Evolutionary conservation across 2,329 filamentous ascomycete genomes (phyloP), one percentile per base, ranked within the genome.

Genomic region (Aspergillaceae sp.): DNA sequence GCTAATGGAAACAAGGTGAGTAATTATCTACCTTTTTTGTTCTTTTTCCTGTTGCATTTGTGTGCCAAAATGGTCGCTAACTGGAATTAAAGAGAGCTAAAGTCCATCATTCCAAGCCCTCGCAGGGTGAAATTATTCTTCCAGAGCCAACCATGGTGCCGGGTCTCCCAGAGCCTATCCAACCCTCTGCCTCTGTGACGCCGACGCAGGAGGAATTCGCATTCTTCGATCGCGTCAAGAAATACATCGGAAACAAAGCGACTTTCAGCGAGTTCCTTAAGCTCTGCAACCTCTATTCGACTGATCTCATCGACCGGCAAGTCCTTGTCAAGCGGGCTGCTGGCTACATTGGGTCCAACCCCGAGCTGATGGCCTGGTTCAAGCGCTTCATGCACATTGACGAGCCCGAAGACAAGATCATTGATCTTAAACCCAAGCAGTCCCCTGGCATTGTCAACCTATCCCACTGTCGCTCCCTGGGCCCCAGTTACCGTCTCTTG

Each of bases 171-270:
- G 86, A 91, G 61, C 90, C 92, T 2, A 78, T 97, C 30, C 82
- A 86, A 9, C 89, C 90, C 1, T 83, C 82, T 0, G 79, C 83
- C 0, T 80, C 83, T 1, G 74, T 83, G 6, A 82, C 82, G n/a
- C 86, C 88, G 1, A 86, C 79, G 27, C 78, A 83, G 45, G 91
- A 97, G 48, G 91, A 97, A 61, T 77, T 97, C 44, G 82, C 82
- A 2, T 97, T 97, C 69, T 98, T 98, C 58, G 92, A 98, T 51
- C 84, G 89, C 5, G 89, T 92, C 11, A 97, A 96, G 77, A 98
- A 98, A 68, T 91, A 85, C 59, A 87, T 98, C 48, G 83, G 85
- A 50, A 97, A 97, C 66, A 86, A 94, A 64, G 86, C 87, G 46
- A 84, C 84, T 2, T 94, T 94, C 77, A 90, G 87, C 57, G 92